phyloP scores from a whole-genome alignment of 257 asterid genomes.

The Leptodermis oblonga region DNA sequence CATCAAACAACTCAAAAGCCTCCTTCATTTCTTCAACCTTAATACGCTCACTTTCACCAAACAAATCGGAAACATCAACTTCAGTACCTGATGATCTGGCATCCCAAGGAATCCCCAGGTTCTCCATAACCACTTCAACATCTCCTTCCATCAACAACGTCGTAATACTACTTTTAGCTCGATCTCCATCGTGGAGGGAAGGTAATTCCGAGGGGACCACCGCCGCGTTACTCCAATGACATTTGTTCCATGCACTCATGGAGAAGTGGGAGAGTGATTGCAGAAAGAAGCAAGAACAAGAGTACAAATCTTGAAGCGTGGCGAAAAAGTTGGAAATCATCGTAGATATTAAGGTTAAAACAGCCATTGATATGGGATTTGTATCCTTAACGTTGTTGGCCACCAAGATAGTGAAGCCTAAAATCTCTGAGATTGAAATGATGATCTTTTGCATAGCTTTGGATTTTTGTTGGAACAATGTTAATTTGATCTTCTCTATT shows the following conservation, averaged over 20 bases:
- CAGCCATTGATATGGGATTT: conserved; percentile 23
- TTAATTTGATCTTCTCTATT: too few species aligned
- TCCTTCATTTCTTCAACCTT: conserved; percentile 38
- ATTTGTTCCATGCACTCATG: neutral
- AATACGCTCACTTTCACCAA: conserved; percentile 33
- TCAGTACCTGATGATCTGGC: neutral
- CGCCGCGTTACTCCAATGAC: neutral
- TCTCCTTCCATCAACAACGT: conserved; percentile 15
- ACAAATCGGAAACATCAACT: conserved; percentile 26
- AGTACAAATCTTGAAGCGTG: conserved; percentile 30
- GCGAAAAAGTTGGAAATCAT: conserved; percentile 20
- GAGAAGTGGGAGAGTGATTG: neutral
- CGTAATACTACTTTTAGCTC: too few species aligned
- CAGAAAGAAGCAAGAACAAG: conserved; percentile 15
- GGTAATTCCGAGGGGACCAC: neutral
- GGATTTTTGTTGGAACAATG: neutral
- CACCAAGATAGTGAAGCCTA: conserved; percentile 5
- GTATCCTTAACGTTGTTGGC: conserved; percentile 17
- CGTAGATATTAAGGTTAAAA: conserved; percentile 20
- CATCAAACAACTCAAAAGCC: conserved; percentile 47
- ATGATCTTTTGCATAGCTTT: conserved; percentile 13
- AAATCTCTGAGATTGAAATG: neutral
- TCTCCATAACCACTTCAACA: conserved; percentile 33
- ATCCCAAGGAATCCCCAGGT: conserved; percentile 23
- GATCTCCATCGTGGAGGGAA: neutral